Evolutionary conservation across 768 basidiomycete species (phyloP).

Genomic region (Mycena floridula): DNA sequence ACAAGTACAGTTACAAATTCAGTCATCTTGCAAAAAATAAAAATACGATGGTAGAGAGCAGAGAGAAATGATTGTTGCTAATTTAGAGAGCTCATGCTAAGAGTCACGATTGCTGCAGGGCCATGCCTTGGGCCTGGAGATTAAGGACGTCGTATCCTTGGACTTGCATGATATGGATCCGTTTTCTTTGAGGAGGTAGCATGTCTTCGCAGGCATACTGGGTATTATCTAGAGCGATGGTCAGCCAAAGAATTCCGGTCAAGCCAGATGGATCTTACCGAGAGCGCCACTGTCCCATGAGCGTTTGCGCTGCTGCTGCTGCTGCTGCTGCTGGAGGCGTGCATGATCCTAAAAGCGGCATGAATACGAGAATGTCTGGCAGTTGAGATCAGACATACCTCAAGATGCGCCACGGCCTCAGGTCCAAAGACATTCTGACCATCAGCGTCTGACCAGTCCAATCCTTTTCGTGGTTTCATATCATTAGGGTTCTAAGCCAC

Average conservation of each 20-base stretch:
- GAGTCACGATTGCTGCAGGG: conserved; percentile 12
- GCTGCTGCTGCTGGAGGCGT: conserved; percentile 25
- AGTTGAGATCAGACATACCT: conserved; percentile 24
- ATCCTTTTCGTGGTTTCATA: conserved; percentile 35
- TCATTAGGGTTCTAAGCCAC: conserved; percentile 27
- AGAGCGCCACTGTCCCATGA: conserved; percentile 49
- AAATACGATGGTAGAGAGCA: too few relatives aligned
- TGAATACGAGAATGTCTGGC: not conserved
- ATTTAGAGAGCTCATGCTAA: conserved; percentile 9
- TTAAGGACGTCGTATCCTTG: conserved; percentile 51
- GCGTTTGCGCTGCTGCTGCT: conserved; percentile 61
- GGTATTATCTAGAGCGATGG: conserved; percentile 25
- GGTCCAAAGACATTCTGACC: conserved; percentile 35
- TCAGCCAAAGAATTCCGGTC: not conserved
- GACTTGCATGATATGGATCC: conserved; percentile 62
- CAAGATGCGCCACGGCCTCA: conserved; percentile 36
- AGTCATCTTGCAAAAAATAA: too few relatives aligned
- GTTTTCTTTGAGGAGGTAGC: conserved; percentile 47
- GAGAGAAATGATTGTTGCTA: conserved; percentile 14
- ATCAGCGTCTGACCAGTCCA: conserved; percentile 43
- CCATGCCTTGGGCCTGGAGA: conserved; percentile 50
- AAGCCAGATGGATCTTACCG: not conserved
- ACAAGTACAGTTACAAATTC: too few relatives aligned
- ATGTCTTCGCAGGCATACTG: conserved; percentile 41
- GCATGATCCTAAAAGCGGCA: conserved; percentile 30